phyloP scores from a whole-genome alignment of 805 yeast species.

The Zygoascus ofunaensis region DNA sequence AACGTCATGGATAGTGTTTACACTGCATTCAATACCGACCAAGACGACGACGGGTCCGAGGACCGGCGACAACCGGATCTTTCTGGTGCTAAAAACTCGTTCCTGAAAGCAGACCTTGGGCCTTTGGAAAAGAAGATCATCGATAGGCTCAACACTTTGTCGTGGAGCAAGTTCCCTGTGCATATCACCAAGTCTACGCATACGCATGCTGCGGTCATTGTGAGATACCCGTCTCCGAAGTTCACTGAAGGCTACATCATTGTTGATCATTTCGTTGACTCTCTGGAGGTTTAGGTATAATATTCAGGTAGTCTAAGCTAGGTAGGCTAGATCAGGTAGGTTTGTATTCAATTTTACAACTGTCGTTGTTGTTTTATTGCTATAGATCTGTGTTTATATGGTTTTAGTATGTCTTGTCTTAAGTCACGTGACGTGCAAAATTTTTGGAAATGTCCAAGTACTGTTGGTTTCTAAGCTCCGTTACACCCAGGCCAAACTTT shows the following conservation, averaged over 20 bases:
- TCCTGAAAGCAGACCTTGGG: constrained; percentile 3
- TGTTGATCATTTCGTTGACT: constrained; percentile 49
- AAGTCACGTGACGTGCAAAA: too few species aligned
- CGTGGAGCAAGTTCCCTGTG: constrained; percentile 66
- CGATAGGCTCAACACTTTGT: constrained; percentile 44
- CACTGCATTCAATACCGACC: constrained; percentile 12
- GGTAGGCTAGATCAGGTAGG: too few species aligned
- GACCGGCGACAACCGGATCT: neutral
- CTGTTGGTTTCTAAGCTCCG: too few species aligned
- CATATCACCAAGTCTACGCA: constrained; percentile 55
- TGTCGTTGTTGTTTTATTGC: too few species aligned
- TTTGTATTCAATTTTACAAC: too few species aligned
- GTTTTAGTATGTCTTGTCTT: too few species aligned
- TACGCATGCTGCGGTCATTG: constrained; percentile 78
- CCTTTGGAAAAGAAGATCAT: constrained; percentile 43
- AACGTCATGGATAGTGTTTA: constrained; percentile 42
- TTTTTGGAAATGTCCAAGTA: too few species aligned
- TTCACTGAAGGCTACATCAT: constrained; percentile 65
- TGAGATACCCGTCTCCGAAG: constrained; percentile 44
- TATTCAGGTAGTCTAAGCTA: too few species aligned
- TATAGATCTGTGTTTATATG: too few species aligned
- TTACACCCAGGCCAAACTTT: too few species aligned
- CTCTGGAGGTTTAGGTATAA: neutral
- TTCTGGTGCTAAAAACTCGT: neutral
- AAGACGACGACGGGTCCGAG: constrained; percentile 5